Conservation (phyloP, 371 early-diverging fungal species). For the Rhizopus sp. region DNA sequence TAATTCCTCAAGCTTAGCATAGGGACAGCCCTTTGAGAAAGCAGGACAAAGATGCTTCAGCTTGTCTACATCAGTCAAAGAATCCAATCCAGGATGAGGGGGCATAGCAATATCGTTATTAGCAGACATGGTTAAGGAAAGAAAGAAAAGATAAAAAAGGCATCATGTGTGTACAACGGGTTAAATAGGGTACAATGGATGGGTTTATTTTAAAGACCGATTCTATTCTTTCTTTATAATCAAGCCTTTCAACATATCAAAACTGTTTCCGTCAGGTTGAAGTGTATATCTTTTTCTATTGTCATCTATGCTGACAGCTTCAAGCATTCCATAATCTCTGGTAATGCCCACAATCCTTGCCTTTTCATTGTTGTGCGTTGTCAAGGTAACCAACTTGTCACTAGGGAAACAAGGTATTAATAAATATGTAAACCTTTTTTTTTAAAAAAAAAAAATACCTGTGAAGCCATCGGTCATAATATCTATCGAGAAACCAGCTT, state of each 20-base stretch:
- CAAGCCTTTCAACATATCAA: conserved; percentile 94
- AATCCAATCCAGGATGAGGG: conserved; percentile 47
- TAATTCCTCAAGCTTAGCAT: conserved; percentile 41
- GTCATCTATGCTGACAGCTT: conserved; percentile 61
- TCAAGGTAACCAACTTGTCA: conserved; percentile 70
- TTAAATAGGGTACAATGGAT: not conserved
- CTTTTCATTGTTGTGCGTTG: conserved; percentile 52
- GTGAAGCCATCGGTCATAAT: conserved; percentile 87
- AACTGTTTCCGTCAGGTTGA: conserved; percentile 96
- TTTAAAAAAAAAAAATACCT: conserved; percentile 29
- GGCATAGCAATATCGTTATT: conserved; percentile 16
- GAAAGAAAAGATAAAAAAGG: not conserved
- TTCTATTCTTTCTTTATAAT: conserved; percentile 67
- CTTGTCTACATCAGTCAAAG: conserved; percentile 34
- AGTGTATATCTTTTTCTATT: conserved; percentile 62
- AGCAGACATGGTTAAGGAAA: not conserved
- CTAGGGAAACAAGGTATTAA: conserved; percentile 17
- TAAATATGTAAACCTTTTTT: not conserved
- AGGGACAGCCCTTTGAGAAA: conserved; percentile 51
- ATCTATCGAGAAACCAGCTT: conserved; percentile 64
- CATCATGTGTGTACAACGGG: not conserved
- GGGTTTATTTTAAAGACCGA: not conserved
- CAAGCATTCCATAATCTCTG: conserved; percentile 68
- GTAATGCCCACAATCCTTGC: conserved; percentile 78
- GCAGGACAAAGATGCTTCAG: conserved; percentile 51